Evolutionary conservation across 371 early-diverging fungal species (phyloP).

Genomic region (Circinella umbellata): DNA sequence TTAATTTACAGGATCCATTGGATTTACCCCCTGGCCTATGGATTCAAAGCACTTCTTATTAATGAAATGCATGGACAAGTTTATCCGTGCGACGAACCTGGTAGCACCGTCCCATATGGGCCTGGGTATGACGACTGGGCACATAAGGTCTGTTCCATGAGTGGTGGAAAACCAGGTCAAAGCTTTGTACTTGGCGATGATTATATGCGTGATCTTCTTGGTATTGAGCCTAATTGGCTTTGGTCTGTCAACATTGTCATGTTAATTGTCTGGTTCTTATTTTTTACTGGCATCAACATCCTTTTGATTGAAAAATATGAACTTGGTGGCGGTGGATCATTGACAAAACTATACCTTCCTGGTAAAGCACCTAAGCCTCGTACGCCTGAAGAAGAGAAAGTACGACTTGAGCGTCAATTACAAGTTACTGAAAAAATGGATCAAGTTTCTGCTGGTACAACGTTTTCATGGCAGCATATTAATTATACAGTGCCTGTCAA

Average conservation of each 20-base stretch:
- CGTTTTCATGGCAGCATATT: slow-evolving; percentile 53
- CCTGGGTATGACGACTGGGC: slow-evolving; percentile 53
- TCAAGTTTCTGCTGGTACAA: slow-evolving; percentile 36
- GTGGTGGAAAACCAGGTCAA: slow-evolving; percentile 60
- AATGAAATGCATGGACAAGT: slow-evolving; percentile 72
- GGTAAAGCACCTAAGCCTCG: slow-evolving; percentile 31
- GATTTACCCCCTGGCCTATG: slow-evolving; percentile 76
- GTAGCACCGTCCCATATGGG: slow-evolving; percentile 60
- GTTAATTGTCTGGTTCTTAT: slow-evolving; percentile 46
- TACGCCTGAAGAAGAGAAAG: slow-evolving; percentile 26
- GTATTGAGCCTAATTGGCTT: slow-evolving; percentile 26
- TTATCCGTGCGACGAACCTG: slow-evolving; percentile 53
- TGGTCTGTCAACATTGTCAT: slow-evolving; percentile 49
- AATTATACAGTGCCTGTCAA: slow-evolving; percentile 55
- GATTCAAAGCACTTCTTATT: slow-evolving; percentile 68
- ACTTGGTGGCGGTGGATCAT: slow-evolving; percentile 45
- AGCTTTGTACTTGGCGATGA: slow-evolving; percentile 58
- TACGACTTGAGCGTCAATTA: slow-evolving; percentile 15
- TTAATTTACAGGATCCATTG: slow-evolving; percentile 55
- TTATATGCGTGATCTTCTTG: slow-evolving; percentile 64
- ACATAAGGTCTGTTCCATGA: slow-evolving; percentile 67
- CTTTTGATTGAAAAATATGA: slow-evolving; percentile 47
- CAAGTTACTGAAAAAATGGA: slow-evolving; percentile 25
- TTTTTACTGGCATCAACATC: slow-evolving; percentile 49
- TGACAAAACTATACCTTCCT: slow-evolving; percentile 56